phyloP scores from a whole-genome alignment of 2,329 filamentous ascomycete species.

The Dactylellina haptotyla region DNA sequence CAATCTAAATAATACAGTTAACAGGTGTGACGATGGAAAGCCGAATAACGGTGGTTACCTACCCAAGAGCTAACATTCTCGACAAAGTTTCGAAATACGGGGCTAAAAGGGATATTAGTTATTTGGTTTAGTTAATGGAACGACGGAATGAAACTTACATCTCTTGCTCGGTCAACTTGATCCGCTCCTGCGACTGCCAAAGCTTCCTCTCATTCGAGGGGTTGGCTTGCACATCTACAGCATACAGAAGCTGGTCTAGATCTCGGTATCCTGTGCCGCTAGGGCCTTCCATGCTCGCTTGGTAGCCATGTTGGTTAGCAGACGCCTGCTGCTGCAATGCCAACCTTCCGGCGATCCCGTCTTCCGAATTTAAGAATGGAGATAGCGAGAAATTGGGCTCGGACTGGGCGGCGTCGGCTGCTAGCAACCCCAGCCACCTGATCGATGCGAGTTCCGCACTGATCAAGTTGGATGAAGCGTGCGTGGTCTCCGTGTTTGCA shows the following conservation, averaged over 20 bases:
- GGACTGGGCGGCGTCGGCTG: conserved; percentile 42
- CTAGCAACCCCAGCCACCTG: conserved; percentile 47
- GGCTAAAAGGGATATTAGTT: conserved; percentile 5
- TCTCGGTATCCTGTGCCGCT: conserved; percentile 43
- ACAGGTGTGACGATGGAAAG: not conserved
- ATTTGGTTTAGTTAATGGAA: not conserved
- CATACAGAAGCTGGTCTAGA: conserved; percentile 45
- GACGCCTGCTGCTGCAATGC: conserved; percentile 42
- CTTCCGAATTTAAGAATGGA: conserved; percentile 40
- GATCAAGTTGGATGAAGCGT: conserved; percentile 39
- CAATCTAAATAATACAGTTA: conserved; percentile 56
- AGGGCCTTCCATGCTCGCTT: conserved; percentile 26
- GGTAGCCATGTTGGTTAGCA: conserved; percentile 31
- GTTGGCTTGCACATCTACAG: conserved; percentile 43
- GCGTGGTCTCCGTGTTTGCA: conserved; percentile 48
- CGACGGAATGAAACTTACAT: conserved; percentile 29
- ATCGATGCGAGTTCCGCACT: conserved; percentile 49
- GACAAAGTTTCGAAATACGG: conserved; percentile 57
- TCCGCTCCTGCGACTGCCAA: conserved; percentile 55
- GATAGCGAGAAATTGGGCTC: conserved; percentile 46
- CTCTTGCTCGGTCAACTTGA: conserved; percentile 56
- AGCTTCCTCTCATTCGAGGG: conserved; percentile 47
- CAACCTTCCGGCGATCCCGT: conserved; percentile 32
- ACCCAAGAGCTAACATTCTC: conserved; percentile 57
- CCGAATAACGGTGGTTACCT: not conserved